Percentiles rank a stretch among this genome's conserved stretches.
phyloP scores from a whole-genome alignment of 768 basidiomycete species.

The Lyophyllum decastes region DNA sequence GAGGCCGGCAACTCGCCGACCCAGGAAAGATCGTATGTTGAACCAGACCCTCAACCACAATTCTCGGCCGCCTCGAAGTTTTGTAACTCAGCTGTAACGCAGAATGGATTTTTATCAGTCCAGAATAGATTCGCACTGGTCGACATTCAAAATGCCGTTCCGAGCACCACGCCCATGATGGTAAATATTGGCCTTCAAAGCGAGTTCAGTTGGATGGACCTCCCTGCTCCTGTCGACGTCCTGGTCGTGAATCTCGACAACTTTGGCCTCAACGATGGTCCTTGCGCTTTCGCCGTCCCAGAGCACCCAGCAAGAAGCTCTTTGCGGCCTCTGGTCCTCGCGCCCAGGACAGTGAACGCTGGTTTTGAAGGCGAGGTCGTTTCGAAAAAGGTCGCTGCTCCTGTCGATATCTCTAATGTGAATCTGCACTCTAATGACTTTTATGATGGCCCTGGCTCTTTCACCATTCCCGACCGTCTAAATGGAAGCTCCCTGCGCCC shows the following conservation, averaged over 20 bases:
- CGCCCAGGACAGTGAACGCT: neutral
- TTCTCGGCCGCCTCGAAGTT: neutral
- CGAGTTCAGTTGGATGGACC: neutral
- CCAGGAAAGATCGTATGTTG: neutral
- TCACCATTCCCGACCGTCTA: neutral
- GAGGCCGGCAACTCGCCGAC: neutral
- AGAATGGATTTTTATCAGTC: neutral
- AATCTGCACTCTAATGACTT: neutral
- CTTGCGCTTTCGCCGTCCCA: neutral
- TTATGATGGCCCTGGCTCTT: neutral
- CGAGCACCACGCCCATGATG: neutral
- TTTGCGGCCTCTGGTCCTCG: conserved; percentile 4
- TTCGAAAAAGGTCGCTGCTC: neutral
- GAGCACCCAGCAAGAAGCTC: neutral
- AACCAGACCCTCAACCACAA: neutral
- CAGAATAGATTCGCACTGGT: neutral
- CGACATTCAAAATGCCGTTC: neutral
- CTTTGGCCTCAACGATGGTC: neutral
- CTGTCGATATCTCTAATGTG: neutral
- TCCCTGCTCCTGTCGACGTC: neutral
- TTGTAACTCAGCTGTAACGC: neutral
- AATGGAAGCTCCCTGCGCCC: conserved; percentile 7
- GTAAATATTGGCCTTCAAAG: neutral
- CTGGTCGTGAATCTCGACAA: neutral
- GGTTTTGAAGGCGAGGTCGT: neutral